Evolutionary conservation across 2,329 filamentous ascomycete species (phyloP), one percentile per base, ranked within the genome.

Genomic region (Colletotrichum echinochloae): DNA sequence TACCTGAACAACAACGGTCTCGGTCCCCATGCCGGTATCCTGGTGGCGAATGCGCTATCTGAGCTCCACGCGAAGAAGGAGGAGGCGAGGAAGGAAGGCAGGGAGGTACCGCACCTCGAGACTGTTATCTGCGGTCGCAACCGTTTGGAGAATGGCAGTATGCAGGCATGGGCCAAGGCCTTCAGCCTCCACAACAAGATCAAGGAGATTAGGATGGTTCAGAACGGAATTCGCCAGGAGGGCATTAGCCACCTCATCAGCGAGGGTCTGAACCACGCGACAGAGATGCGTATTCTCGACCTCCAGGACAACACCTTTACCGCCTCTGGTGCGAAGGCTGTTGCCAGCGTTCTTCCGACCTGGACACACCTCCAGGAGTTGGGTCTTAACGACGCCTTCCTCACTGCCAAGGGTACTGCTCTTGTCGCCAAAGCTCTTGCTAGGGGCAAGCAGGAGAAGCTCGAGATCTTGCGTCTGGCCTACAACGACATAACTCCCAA

Each of bases 231-330:
- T 75, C 89, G 96, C 52, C 94, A 95, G 79, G 94, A 98, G 81
- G 96, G 96, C 71, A 96, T 98, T 77, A 91, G 91, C 57, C 88
- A 92, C 74, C 85, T 99, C 66, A 84, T 99, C 73, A 90, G 89
- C 71, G 86, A 95, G 63, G 96, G 96, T 72, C 86, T 99, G 63
- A 89, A 87, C 73, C 87, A 93, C 76, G 89, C 94, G 60, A 86
- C 84, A 39, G 84, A 85, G 54, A 87, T 99, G 65, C 86, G 91
- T 78, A 88, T 94, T 18, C 84, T 99, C 63, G 96, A 99, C 83
- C 85, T 99, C 72, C 95, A 99, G 81, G 96, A 99, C 83, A 99
- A 99, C 83, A 98, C 96, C 0, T 98, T 98, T 80, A 98, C 95
- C 12, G 81, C 91, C 48, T 86, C 88, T 73, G 96, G 95, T 30